These are phyloP conservation scores for Thermochaetoides dissita DNA, from an alignment of 2,329 filamentous ascomycete genomes.

Conservation along the genomic window DNA sequence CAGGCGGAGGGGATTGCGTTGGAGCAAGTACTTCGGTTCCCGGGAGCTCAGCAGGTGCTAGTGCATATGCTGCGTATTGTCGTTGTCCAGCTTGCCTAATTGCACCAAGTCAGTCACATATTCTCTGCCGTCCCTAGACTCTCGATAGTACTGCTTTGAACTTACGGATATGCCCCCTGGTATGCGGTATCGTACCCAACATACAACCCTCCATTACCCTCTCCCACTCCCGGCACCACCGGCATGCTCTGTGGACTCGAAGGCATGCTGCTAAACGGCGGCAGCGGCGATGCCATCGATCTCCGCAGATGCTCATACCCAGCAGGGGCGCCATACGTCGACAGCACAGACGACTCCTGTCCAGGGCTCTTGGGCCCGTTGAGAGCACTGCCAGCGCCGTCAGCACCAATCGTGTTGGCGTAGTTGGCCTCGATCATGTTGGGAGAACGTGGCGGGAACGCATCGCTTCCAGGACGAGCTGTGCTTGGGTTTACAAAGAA, in stretches of 20 bases:
- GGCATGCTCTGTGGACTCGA: too few relatives aligned
- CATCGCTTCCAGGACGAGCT: neutral
- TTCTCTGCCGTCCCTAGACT: too few relatives aligned
- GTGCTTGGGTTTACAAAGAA: too few relatives aligned
- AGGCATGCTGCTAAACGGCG: too few relatives aligned
- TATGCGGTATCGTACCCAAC: too few relatives aligned
- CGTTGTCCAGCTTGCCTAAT: too few relatives aligned
- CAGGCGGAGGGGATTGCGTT: constrained; percentile 22
- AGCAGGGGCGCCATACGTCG: constrained; percentile 16
- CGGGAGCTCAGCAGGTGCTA: constrained; percentile 23
- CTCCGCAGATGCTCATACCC: constrained; percentile 1
- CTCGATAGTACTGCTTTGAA: too few relatives aligned
- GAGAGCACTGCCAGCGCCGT: neutral
- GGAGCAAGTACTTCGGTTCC: constrained; percentile 15
- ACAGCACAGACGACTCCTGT: constrained; percentile 11
- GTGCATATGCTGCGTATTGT: constrained; percentile 3
- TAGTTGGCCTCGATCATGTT: constrained; percentile 18
- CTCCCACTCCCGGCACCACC: too few relatives aligned
- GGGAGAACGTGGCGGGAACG: neutral
- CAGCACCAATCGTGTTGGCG: neutral
- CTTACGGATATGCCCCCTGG: too few relatives aligned
- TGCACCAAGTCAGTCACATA: too few relatives aligned
- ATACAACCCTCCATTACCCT: too few relatives aligned
- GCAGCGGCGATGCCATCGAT: neutral
- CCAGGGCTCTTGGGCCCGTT: constrained; percentile 22